Evolutionary conservation across 768 basidiomycete species (phyloP), one percentile per base, ranked within the genome.

Genomic region (Pleurotus tuoliensis): DNA sequence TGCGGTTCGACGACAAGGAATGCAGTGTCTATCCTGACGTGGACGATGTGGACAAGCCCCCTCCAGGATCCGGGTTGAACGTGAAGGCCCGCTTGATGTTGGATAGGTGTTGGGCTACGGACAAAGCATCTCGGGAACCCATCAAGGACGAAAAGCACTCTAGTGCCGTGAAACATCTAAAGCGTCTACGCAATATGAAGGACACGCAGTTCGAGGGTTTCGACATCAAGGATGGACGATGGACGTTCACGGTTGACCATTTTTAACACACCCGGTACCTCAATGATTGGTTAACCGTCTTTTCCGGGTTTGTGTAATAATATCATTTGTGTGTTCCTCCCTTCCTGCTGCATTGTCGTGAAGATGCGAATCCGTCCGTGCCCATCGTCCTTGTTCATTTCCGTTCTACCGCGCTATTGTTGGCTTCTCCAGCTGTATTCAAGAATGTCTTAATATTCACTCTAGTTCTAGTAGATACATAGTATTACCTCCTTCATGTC

Each of bases 171-270:
- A 87, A 86, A 61, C 86, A 92, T 63, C 61, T 94, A 64, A 92
- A 90, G 72, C 82, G 89, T 61, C 73, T 98, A 69, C 86, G 86
- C 76, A 80, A 77, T 53, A 93, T 95, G 82, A 86, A 87, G 67
- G 87, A 89, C 55, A 98, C 95, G 40, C 81, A 81, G 47, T 98
- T 94, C 64, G 86, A 90, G 67, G 73, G 73, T 64, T 98, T 90
- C 69, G 88, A 94, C 57, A 78, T 84, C 54, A 76, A 76, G 63
- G 84, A 86, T 63, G 97, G 97, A 51, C 87, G 82, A 71, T 98
- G 96, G 96, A 88, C 85, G 49, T 98, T 99, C 73, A 84, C 79
- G 27, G 97, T 98, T 59, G 87, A 94, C 67, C 93, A 96, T 74
- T 99, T 98, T 77, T 92, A 71, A 80, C 57, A 25, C n/a, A 52